These are phyloP conservation scores for Penicillium janthinellum DNA, from an alignment of 2,329 filamentous ascomycete species.

Conservation along the genomic window DNA sequence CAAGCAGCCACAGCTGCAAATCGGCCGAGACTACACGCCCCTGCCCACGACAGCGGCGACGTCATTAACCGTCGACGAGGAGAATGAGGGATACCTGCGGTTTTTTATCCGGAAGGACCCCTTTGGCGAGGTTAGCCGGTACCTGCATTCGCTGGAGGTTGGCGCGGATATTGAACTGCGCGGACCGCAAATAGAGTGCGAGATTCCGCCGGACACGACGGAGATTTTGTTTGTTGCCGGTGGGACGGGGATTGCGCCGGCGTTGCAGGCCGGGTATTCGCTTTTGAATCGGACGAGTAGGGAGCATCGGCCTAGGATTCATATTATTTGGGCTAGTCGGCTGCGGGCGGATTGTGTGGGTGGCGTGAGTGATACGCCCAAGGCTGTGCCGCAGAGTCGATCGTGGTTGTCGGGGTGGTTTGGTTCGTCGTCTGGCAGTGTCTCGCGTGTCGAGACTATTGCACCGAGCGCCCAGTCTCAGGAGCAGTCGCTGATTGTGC, in stretches of 20 bases:
- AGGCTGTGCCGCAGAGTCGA: constrained; percentile 8
- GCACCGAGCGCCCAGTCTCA: constrained; percentile 6
- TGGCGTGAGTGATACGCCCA: constrained; percentile 54
- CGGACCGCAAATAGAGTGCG: constrained; percentile 74
- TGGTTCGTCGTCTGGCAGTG: constrained; percentile 16
- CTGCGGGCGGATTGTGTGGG: constrained; percentile 65
- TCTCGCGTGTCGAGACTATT: background rate
- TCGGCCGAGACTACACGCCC: constrained; percentile 88
- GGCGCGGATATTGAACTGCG: constrained; percentile 72
- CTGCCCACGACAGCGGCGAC: constrained; percentile 53
- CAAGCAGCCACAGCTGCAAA: constrained; percentile 92
- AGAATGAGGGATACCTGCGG: constrained; percentile 54
- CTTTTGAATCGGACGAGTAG: constrained; percentile 46
- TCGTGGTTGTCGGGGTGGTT: constrained; percentile 38
- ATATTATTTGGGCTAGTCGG: constrained; percentile 82
- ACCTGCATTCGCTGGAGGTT: constrained; percentile 66
- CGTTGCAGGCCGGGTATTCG: constrained; percentile 74
- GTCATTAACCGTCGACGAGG: constrained; percentile 26
- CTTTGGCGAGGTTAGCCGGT: constrained; percentile 82
- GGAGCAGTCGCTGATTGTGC: constrained; percentile 51
- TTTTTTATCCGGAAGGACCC: constrained; percentile 78
- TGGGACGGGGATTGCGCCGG: constrained; percentile 89
- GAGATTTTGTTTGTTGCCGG: constrained; percentile 83
- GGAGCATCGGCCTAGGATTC: constrained; percentile 53
- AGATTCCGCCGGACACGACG: constrained; percentile 56